These are phyloP conservation scores for Whalleya microplaca DNA, from an alignment of 2,329 filamentous ascomycete species.

Conservation along the genomic window DNA sequence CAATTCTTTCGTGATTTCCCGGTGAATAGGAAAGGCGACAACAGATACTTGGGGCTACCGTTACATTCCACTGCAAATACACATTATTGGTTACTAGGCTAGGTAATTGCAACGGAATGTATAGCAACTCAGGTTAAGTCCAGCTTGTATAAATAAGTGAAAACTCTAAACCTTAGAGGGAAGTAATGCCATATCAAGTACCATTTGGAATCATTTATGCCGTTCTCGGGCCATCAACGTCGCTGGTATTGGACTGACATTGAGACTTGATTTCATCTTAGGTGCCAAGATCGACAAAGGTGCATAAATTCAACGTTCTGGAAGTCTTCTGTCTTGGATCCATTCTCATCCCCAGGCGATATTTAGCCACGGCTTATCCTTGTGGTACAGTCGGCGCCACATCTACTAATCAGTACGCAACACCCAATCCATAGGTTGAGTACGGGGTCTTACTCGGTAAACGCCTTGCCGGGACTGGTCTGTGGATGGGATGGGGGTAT, in stretches of 20 bases:
- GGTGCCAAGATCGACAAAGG: not conserved
- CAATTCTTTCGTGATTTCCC: no score
- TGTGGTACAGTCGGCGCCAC: not conserved
- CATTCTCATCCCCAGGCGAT: not conserved
- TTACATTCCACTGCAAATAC: no score
- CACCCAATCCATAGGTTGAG: not conserved
- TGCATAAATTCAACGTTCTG: not conserved
- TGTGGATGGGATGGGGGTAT: not conserved
- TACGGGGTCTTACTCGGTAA: not conserved
- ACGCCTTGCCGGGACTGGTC: not conserved
- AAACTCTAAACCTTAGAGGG: no score
- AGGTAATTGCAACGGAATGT: no score
- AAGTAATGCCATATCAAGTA: no score
- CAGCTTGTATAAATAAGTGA: no score
- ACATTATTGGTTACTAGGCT: no score
- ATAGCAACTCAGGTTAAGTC: no score
- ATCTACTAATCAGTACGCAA: not conserved
- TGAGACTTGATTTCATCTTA: not conserved
- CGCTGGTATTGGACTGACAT: not conserved
- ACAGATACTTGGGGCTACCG: no score
- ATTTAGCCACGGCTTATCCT: not conserved
- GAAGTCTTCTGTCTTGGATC: not conserved
- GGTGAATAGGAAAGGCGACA: no score
- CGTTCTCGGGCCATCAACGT: not conserved
- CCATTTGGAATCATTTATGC: no score